Base-by-base conservation (phyloP, 2,329 filamentous ascomycete genomes). In the Xylaria sp. region DNA sequence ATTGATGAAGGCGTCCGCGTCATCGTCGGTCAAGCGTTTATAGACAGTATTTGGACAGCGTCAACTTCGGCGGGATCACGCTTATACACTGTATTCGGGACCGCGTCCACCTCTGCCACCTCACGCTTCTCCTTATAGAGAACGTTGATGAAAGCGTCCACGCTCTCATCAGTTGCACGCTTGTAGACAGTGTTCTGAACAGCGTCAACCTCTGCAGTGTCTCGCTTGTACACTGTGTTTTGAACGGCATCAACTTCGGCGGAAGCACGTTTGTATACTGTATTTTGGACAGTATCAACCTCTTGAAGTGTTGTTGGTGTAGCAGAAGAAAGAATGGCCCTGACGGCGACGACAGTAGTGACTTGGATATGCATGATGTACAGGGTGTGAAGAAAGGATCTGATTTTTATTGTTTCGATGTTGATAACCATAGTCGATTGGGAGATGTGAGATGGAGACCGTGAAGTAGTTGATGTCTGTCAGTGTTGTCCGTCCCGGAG, bases 361-460 rank as follows among this genome's bases (percentile, higher is more conserved):
- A 53, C 8, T 51, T 62, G 59, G 59, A 53, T 53, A 62, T 42
- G 59, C 59, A 62, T 62, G 44, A 10, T 62, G 59, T 3, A 51
- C 29, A 21, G 42, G 53, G 13, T 35, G 16, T 44, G 37, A 42
- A 16, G 40, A 42, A 42, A 42, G 40, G n/a, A 42, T 44, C 5
- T 42, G 23, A 57, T 35, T 35, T 6, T 35, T 27, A 40, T 25
- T 57, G n/a, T 25, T 21, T n/a, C 35, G 53, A 57, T 23, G 16
- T 42, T 42, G 40, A 13, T 18, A 18, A 42, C 5, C 12, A 13
- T 13, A 42, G 35, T 12, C 32, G 51, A 16, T 13, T n/a, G 25
- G 27, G 27, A n/a, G 27, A 29, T 37, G 16, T 12, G 18, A 35
- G 51, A 12, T 54, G 32, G 51, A 57, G 13, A 32, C 13, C 13